Evolutionary conservation across 2,329 filamentous ascomycete genomes (phyloP), one percentile per base, ranked within the genome.

Genomic region (Fusarium lyarnte): DNA sequence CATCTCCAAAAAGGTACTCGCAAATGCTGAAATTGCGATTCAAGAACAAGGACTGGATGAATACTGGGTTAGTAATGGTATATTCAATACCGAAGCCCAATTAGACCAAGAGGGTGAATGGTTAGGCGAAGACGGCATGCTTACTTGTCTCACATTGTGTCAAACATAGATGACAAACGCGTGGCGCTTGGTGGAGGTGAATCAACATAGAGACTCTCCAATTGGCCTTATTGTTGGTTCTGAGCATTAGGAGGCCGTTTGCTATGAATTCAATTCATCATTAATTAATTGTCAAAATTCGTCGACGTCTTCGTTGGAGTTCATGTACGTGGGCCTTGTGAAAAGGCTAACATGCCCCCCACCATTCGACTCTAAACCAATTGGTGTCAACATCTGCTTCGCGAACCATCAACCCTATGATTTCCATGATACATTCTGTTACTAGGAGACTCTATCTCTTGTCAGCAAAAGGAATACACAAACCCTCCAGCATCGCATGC

Each of bases 41-140:
- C 6, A 3, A 35, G 17, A 35, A 17, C 2, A 21, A 19, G 14
- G 2, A 0, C 8, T 19, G 10, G 29, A 19, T 13, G 8, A 14
- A 25, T 0, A 1, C 0, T 14, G 4, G 35, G 9, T 17, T 1
- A 36, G 17, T 17, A 16, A 17, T 17, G 10, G 1, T 10, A 36
- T n/a, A n/a, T n/a, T n/a, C n/a, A 10, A 36, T 19, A 10, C 3
- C 3, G 17, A 17, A 36, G 3, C 16, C 2, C 17, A 17, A 17
- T 36, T 36, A 8, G 35, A 36, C 33, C 2, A 35, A 36, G 9
- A 10, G 35, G 16, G 13, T 17, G 8, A 10, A 36, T 36, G 9
- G 9, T 19, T 17, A 36, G 35, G 35, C 16, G 16, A 36, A 19
- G 16, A 36, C 6, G 35, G 17, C 9, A 8, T 19, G 9, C 35